Conservation (phyloP, 176 grass and related monocot species). For the Sorghum bicolor region DNA sequence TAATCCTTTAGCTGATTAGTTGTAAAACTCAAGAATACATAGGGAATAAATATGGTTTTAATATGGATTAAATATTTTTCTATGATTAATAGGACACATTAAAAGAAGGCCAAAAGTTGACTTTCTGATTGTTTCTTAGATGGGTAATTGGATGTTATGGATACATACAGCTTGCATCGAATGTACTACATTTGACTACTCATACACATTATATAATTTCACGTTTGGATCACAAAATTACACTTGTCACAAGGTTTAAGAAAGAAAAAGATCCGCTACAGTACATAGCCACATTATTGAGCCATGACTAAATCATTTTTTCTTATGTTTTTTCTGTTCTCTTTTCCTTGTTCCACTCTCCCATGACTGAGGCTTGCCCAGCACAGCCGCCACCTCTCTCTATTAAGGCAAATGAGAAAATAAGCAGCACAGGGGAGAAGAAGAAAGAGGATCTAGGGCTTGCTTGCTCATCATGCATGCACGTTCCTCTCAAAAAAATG, state of each 20-base stretch:
- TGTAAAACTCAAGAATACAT: neutral
- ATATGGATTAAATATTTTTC: neutral
- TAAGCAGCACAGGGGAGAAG: neutral
- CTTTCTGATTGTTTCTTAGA: neutral
- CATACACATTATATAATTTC: neutral
- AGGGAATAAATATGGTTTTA: neutral
- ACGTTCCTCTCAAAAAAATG: too few relatives aligned
- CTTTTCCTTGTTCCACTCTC: too few relatives aligned
- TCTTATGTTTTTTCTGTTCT: too few relatives aligned
- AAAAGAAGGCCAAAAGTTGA: neutral
- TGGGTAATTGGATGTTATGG: neutral
- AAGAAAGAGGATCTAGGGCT: too few relatives aligned
- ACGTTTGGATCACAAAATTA: neutral
- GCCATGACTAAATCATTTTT: neutral
- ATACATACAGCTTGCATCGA: neutral
- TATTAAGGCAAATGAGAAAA: neutral
- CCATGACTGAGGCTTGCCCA: too few relatives aligned
- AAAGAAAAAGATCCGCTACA: neutral
- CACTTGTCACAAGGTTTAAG: neutral
- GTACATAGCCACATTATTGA: neutral
- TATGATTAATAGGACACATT: neutral
- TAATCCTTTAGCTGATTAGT: neutral
- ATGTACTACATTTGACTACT: neutral
- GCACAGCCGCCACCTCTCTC: too few relatives aligned
- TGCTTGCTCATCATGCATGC: too few relatives aligned